phyloP scores from a whole-genome alignment of 2,329 filamentous ascomycete species.

The Colletotrichum magnum region DNA sequence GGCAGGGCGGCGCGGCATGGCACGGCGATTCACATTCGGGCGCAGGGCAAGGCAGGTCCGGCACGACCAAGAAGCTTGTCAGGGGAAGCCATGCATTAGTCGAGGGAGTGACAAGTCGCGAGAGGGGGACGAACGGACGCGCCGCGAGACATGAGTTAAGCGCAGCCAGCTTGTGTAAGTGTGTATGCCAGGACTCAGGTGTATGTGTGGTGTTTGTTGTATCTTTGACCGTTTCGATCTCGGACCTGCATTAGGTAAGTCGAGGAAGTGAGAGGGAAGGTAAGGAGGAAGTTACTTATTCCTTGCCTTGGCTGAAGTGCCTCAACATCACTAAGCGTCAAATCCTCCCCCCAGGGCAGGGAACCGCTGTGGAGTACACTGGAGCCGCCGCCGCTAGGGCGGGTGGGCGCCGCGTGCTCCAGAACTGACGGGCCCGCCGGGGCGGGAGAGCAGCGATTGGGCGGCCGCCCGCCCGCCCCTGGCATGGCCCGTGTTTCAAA shows the following conservation, averaged over 20 bases:
- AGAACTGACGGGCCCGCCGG: conserved; percentile 25
- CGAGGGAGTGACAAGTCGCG: conserved; percentile 25
- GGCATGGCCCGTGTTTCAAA: conserved; percentile 39
- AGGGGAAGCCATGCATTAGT: conserved; percentile 30
- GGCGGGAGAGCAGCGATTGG: conserved; percentile 35
- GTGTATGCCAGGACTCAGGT: background rate
- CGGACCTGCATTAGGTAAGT: background rate
- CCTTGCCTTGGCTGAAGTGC: no score
- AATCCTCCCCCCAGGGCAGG: no score
- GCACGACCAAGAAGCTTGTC: conserved; percentile 14
- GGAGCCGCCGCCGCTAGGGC: conserved; percentile 33
- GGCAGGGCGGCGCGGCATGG: conserved; percentile 17
- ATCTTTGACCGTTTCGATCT: background rate
- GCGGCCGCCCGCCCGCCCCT: conserved; percentile 24
- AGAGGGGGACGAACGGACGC: background rate
- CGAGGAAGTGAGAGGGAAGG: no score
- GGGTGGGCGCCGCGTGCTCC: conserved; percentile 38
- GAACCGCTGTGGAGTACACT: background rate
- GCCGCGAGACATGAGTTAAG: conserved; percentile 7
- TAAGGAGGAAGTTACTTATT: no score
- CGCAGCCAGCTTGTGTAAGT: conserved; percentile 6
- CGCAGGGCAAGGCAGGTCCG: conserved; percentile 14
- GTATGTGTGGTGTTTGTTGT: no score
- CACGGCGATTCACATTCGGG: conserved; percentile 1
- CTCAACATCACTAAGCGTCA: no score